Conservation (phyloP, 2,329 filamentous ascomycete genomes). For the Aureobasidium sp. region DNA sequence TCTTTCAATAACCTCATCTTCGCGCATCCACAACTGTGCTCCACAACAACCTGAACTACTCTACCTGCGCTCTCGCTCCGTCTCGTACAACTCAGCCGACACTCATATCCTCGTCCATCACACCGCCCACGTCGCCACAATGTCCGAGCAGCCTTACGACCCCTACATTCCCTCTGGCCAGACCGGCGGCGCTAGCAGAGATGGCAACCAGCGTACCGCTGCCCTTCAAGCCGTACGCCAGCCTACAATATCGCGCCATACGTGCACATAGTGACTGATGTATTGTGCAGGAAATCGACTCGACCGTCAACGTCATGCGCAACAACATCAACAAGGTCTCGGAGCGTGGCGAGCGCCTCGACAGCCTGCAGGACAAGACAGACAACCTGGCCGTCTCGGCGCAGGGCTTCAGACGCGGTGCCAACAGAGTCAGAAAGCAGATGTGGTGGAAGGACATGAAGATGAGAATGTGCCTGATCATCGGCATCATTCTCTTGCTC, state of each 20-base stretch:
- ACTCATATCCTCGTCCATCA: not conserved
- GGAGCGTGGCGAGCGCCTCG: slow-evolving; percentile 82
- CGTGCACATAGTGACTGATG: not conserved
- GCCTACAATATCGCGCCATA: not conserved
- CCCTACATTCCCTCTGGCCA: slow-evolving; percentile 69
- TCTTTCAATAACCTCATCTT: not conserved
- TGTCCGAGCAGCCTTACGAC: slow-evolving; percentile 69
- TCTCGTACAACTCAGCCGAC: not conserved
- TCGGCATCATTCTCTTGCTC: slow-evolving; percentile 84
- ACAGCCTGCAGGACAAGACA: slow-evolving; percentile 87
- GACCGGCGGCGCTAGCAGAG: slow-evolving; percentile 39
- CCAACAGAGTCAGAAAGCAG: slow-evolving; percentile 84
- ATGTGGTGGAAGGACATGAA: slow-evolving; percentile 99
- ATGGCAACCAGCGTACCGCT: slow-evolving; percentile 59
- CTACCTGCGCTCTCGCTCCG: slow-evolving; percentile 2
- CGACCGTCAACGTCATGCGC: slow-evolving; percentile 89
- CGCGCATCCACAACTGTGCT: not conserved
- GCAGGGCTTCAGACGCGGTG: slow-evolving; percentile 90
- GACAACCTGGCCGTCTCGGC: slow-evolving; percentile 87
- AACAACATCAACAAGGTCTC: slow-evolving; percentile 97
- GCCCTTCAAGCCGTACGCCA: slow-evolving; percentile 78
- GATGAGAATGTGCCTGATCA: slow-evolving; percentile 96
- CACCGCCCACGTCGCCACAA: slow-evolving; percentile 28
- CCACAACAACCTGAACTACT: not conserved
- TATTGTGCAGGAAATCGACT: slow-evolving; percentile 78